phyloP scores from a whole-genome alignment of 805 yeast species.

The Wickerhamomyces silvicola region DNA sequence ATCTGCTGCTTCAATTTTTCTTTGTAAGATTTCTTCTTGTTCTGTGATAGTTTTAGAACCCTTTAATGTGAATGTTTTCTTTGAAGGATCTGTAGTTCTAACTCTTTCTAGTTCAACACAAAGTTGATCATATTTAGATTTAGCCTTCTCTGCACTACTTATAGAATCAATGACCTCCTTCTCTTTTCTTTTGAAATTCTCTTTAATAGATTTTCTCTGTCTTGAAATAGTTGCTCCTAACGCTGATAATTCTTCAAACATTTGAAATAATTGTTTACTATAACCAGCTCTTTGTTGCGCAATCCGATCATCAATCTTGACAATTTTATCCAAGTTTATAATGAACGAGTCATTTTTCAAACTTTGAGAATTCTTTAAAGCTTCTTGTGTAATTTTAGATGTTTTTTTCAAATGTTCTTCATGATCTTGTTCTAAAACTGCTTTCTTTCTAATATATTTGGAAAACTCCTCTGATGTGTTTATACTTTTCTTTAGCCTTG shows the following conservation, averaged over 20 bases:
- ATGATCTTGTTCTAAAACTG: constrained; percentile 72
- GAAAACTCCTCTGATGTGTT: constrained; percentile 82
- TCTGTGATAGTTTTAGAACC: constrained; percentile 68
- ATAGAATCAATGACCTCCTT: constrained; percentile 83
- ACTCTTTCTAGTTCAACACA: constrained; percentile 85
- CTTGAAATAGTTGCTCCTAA: constrained; percentile 64
- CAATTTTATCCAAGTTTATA: constrained; percentile 56
- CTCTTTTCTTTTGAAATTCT: constrained; percentile 74
- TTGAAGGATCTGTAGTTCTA: constrained; percentile 74
- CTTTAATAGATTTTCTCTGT: constrained; percentile 72
- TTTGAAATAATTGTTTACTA: constrained; percentile 71
- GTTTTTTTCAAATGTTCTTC: constrained; percentile 68
- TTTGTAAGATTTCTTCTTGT: constrained; percentile 84
- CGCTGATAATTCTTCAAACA: constrained; percentile 79
- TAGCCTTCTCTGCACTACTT: constrained; percentile 81
- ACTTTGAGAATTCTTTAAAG: constrained; percentile 36
- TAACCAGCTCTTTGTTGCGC: constrained; percentile 67
- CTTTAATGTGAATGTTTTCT: constrained; percentile 75
- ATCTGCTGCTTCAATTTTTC: constrained; percentile 80
- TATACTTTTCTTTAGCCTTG: constrained; percentile 72
- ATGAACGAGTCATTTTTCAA: constrained; percentile 63
- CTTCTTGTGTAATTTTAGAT: constrained; percentile 46
- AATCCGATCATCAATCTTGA: constrained; percentile 73
- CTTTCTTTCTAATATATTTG: constrained; percentile 71
- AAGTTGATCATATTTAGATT: constrained; percentile 63